phyloP scores from a whole-genome alignment of 78 protist genomes.

The Polysphondylium violaceum region DNA sequence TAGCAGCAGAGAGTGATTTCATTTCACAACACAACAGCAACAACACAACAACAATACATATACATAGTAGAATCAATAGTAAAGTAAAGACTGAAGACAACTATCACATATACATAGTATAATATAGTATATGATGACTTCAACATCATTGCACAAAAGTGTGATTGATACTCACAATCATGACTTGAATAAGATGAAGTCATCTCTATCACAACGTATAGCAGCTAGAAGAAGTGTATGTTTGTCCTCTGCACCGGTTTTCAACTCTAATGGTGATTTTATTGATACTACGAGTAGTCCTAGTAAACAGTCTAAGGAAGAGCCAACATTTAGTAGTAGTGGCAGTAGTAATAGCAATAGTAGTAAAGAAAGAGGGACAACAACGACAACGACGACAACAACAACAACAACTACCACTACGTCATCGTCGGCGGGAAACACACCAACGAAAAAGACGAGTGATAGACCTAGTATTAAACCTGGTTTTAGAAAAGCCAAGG shows the following conservation, averaged over 20 bases:
- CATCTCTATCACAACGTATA: constrained; percentile 38
- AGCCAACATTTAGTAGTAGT: not conserved
- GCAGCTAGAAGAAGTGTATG: constrained; percentile 78
- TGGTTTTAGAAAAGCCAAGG: constrained; percentile 56
- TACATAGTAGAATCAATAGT: no score
- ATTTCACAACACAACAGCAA: no score
- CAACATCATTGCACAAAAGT: constrained; percentile 31
- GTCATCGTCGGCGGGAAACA: not conserved
- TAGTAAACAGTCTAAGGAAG: not conserved
- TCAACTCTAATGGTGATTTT: not conserved
- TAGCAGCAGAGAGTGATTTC: no score
- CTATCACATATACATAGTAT: no score
- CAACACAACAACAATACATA: no score
- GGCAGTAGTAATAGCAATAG: not conserved
- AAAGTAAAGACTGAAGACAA: no score
- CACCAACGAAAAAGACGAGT: constrained; percentile 5
- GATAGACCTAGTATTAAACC: constrained; percentile 75
- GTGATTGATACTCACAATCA: constrained; percentile 25
- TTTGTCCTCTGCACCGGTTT: not conserved
- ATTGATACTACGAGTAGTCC: not conserved
- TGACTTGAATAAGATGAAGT: constrained; percentile 46
- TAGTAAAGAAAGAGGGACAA: not conserved
- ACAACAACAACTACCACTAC: constrained; percentile 18
- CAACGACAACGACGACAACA: constrained; percentile 1
- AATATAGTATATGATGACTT: no score